Percentiles rank a stretch among this genome's conserved stretches.
These are phyloP conservation scores for Coniochaeta sp. DNA, from an alignment of 2,329 filamentous ascomycete species.

Conservation along the genomic window DNA sequence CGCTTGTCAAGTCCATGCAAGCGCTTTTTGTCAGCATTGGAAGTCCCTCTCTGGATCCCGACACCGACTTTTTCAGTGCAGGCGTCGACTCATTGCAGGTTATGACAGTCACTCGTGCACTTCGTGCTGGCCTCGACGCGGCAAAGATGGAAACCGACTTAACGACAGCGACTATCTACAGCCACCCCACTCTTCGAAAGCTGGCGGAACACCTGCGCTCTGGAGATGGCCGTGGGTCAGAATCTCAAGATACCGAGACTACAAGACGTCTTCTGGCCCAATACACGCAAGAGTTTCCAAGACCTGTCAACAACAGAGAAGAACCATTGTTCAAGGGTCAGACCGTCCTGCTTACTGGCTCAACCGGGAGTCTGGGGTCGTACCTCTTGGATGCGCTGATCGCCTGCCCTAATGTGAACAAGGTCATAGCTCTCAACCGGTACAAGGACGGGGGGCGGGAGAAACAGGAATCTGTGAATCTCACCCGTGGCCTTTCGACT, in stretches of 20 bases:
- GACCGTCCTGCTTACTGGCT: conserved; percentile 35
- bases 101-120: conserved; percentile 24
- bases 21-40: too few species aligned
- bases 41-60: conserved; percentile 13
- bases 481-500: conserved; percentile 26
- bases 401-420: conserved; percentile 24
- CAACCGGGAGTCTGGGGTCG: conserved; percentile 40
- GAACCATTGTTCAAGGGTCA: conserved; percentile 12
- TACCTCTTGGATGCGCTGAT: conserved; percentile 35
- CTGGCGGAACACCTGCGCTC: conserved; percentile 23
- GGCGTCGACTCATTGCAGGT: conserved; percentile 35
- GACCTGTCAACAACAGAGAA: conserved; percentile 9
- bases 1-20: conserved; percentile 9
- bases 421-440: conserved; percentile 42
- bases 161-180: conserved; percentile 30
- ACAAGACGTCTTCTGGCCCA: conserved; percentile 13
- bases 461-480: conserved; percentile 13
- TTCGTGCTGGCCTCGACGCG: conserved; percentile 24
- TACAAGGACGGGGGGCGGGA: conserved; percentile 24
- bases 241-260: too few species aligned
- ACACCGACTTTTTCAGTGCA: conserved; percentile 26
- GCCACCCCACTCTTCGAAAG: conserved; percentile 25
- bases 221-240: too few species aligned
- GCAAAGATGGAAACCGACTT: conserved; percentile 21
- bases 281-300: conserved; percentile 23